Evolutionary conservation across 495 filamentous ascomycete species (phyloP).

Genomic region (Jackrogersella multiformis): DNA sequence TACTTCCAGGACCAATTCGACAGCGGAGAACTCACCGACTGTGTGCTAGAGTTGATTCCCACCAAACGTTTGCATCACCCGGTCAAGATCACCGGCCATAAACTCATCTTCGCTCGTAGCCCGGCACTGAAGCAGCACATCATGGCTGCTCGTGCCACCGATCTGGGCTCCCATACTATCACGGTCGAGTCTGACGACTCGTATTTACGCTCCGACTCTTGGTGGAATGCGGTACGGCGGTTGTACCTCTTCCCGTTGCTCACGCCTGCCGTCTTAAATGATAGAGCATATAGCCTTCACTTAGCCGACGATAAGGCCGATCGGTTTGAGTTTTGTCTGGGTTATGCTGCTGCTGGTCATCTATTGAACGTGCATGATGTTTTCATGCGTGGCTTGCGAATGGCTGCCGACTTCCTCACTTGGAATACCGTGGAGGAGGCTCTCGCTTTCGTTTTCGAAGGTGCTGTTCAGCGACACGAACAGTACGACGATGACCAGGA

Average conservation of each 20-base stretch:
- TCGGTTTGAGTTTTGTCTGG: conserved; percentile 59
- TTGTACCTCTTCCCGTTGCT: conserved; percentile 60
- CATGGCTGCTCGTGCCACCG: conserved; percentile 40
- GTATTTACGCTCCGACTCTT: conserved; percentile 59
- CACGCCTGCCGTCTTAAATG: conserved; percentile 31
- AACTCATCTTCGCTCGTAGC: conserved; percentile 62
- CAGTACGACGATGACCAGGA: conserved; percentile 42
- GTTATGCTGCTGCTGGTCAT: conserved; percentile 62
- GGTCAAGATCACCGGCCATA: conserved; percentile 58
- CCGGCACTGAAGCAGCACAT: conserved; percentile 51
- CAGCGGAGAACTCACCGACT: conserved; percentile 57
- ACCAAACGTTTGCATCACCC: conserved; percentile 49
- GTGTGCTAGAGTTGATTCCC: conserved; percentile 57
- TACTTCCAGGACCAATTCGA: conserved; percentile 53
- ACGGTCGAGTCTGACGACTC: conserved; percentile 56
- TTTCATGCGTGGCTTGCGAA: conserved; percentile 53
- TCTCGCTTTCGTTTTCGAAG: conserved; percentile 49
- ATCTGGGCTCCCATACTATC: conserved; percentile 48
- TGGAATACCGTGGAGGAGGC: conserved; percentile 66
- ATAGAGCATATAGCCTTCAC: conserved; percentile 28
- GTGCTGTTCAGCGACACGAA: conserved; percentile 36
- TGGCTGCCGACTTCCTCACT: conserved; percentile 56
- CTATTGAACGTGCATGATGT: conserved; percentile 58
- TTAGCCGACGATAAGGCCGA: conserved; percentile 46
- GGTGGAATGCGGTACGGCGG: conserved; percentile 58